Evolutionary conservation across 208 protist genomes (phyloP).

Genomic region (Entamoeba dispar): DNA sequence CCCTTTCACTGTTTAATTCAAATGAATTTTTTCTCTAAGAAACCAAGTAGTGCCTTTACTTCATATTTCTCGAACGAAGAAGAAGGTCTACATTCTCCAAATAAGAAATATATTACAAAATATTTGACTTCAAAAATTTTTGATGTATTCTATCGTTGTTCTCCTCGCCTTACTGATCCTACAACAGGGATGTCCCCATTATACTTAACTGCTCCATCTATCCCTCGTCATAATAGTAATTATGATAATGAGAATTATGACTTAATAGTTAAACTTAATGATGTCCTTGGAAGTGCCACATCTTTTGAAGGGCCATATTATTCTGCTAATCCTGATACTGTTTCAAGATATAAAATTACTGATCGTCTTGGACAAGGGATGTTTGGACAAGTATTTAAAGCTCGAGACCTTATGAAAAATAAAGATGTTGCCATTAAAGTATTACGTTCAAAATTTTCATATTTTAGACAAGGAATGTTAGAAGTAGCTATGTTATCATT

Average conservation of each 20-base stretch:
- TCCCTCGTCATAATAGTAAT: not conserved
- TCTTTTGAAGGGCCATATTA: not conserved
- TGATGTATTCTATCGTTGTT: not conserved
- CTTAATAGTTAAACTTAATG: not conserved
- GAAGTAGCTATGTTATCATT: constrained; percentile 26
- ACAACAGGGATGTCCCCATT: not conserved
- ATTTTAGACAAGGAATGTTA: constrained; percentile 26
- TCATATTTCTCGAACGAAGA: too few relatives aligned
- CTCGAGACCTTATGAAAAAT: constrained; percentile 13
- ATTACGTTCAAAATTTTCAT: constrained; percentile 34
- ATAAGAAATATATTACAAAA: not conserved
- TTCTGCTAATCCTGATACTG: not conserved
- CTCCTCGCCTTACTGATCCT: not conserved
- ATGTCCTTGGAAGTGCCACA: not conserved
- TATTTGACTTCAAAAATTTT: not conserved
- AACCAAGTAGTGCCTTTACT: too few relatives aligned
- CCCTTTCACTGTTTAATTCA: too few relatives aligned
- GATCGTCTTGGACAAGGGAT: constrained; percentile 46
- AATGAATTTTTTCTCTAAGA: too few relatives aligned
- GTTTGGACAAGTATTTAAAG: constrained; percentile 64
- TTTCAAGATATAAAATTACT: not conserved
- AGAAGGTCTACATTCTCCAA: not conserved
- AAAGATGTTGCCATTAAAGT: constrained; percentile 25
- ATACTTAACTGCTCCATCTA: not conserved
- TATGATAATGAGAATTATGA: not conserved